Evolutionary conservation across 352 stramenopile species (phyloP), one percentile per base, ranked within the genome.

Genomic region (Lagenidium sp.): DNA sequence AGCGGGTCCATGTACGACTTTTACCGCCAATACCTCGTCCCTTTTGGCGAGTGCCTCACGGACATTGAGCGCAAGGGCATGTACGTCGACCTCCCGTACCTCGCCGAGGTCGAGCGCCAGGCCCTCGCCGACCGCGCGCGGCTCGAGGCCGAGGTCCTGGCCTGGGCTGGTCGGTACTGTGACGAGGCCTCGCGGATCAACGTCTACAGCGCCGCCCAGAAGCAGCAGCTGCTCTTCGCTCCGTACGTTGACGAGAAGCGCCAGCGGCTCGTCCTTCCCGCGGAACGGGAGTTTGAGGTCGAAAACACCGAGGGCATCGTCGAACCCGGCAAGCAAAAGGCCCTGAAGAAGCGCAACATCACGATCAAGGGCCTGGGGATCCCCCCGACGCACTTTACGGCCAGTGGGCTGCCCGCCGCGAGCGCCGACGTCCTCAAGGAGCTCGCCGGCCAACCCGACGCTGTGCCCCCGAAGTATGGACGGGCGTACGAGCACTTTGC

Each of bases 31-130:
- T 98, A 99, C 63, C 95, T 98, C 63, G 68, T 97, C 19, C 83
- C 90, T n/a, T 99, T 99, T 61, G 97, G 94, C 20, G 82, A 98
- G 53, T 90, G 98, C 21, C 74, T 99, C 4, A 99, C 96, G 5
- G 95, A 99, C 61, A 98, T 99, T 58, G 97, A 99, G 69, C 70
- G 92, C 42, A 89, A 91, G 34, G 90, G 90, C 13, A 95, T 97
- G 63, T 67, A 92, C 44, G 82, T 97, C 36, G 71, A 94, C 60
- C 30, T 74, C 10, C 70, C 82, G 22, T 98, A 98, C 63, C 76
- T 99, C 2, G 75, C 78, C 1, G 57, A 75, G 8, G 89, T 98
- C 1, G 92, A 99, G 57, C 60, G 75, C 11, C 61, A 93, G 54
- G 96, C 96, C 5, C 53, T 92, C 39, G 66, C 89, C 44, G 95